Conservation (phyloP, 257 asterid genomes). For the Nicotiana obtusifolia region DNA sequence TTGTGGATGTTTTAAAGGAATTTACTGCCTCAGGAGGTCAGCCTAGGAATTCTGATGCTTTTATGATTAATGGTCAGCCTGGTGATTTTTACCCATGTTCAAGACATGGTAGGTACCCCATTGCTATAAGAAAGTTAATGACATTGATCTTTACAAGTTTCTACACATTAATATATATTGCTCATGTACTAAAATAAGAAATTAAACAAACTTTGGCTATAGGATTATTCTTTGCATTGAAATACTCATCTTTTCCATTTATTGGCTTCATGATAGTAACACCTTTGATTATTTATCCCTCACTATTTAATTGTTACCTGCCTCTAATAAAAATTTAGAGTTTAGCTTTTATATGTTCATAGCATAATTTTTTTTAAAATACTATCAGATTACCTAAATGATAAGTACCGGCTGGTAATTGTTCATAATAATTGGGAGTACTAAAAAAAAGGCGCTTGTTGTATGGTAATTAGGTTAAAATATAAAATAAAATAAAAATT, state of each 20-base stretch:
- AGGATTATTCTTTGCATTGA: neutral
- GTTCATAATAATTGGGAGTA: neutral
- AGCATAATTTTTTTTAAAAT: too few relatives aligned
- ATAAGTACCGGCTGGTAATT: neutral
- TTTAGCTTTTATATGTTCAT: too few relatives aligned
- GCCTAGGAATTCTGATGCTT: conserved; percentile 63
- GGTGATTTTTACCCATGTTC: conserved; percentile 68
- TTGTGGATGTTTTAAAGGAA: conserved; percentile 32
- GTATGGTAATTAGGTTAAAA: neutral
- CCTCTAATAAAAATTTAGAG: too few relatives aligned
- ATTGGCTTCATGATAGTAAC: neutral
- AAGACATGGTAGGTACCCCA: conserved; percentile 15
- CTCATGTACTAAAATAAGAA: neutral
- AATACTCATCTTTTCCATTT: neutral
- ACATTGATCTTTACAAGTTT: neutral
- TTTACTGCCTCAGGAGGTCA: conserved; percentile 40
- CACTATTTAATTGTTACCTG: neutral
- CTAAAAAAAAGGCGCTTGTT: neutral
- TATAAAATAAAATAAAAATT: too few relatives aligned
- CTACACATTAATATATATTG: neutral
- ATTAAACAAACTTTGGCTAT: neutral
- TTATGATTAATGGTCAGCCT: conserved; percentile 60
- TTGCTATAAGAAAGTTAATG: neutral
- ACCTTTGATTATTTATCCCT: neutral
- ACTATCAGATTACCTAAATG: neutral